phyloP scores from a whole-genome alignment of 2,329 filamentous ascomycete species.

The Colletotrichum sp. region DNA sequence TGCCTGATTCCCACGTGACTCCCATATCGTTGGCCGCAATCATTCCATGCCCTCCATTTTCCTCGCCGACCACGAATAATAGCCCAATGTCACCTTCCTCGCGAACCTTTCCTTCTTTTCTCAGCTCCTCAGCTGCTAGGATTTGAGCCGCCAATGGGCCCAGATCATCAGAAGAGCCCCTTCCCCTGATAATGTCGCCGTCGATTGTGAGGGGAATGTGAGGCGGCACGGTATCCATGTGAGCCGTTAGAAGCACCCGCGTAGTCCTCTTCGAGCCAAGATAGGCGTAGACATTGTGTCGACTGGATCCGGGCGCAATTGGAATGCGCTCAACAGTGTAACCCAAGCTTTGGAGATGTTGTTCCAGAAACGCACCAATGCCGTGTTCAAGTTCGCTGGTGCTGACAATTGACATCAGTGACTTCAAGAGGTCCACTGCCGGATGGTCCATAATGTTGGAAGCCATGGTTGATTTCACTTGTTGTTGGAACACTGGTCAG shows the following conservation, averaged over 20 bases:
- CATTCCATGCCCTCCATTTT: conserved; percentile 28
- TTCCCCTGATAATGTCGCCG: conserved; percentile 46
- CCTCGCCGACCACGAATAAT: conserved; percentile 29
- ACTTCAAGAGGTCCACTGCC: conserved; percentile 33
- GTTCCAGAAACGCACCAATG: conserved; percentile 37
- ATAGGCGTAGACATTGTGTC: conserved; percentile 44
- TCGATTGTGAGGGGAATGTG: conserved; percentile 54
- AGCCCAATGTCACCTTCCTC: conserved; percentile 24
- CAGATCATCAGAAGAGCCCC: conserved; percentile 44
- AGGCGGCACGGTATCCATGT: conserved; percentile 51
- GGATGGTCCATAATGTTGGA: conserved; percentile 19
- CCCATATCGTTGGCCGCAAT: conserved; percentile 40
- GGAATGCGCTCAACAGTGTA: conserved; percentile 41
- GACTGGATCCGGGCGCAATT: conserved; percentile 33
- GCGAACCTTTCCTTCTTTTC: conserved; percentile 12
- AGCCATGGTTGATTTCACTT: background rate
- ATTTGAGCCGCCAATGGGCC: conserved; percentile 34
- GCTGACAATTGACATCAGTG: conserved; percentile 39
- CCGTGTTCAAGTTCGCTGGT: conserved; percentile 40
- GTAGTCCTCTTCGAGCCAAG: conserved; percentile 32
- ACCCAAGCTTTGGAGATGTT: conserved; percentile 34
- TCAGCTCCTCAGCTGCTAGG: conserved; percentile 23
- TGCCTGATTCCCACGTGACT: conserved; percentile 34
- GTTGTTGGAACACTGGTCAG: background rate
- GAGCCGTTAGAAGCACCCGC: conserved; percentile 36